Evolutionary conservation across 2,329 filamentous ascomycete species (phyloP), one percentile per base, ranked within the genome.

Genomic region (Myrmaecium sp.): DNA sequence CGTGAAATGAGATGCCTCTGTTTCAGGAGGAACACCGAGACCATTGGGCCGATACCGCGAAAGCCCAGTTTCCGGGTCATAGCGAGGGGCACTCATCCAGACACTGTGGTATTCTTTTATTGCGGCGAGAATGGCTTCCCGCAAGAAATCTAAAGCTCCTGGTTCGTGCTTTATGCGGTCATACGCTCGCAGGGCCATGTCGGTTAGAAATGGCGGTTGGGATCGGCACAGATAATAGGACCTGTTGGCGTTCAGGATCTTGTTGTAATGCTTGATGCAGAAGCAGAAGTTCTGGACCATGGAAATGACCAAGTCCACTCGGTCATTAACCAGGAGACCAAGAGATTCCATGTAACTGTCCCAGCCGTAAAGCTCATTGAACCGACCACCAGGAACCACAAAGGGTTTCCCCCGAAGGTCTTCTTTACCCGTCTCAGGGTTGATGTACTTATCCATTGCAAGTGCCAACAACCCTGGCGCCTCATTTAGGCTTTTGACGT

Each of bases 311-410:
- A 95, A 59, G 42, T 94, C 73, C 13, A 82, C 72, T 32, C 80
- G 74, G 46, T 89, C 79, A 45, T 86, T 82, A 40, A 82, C 70
- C 32, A 95, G 60, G 31, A 98, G 64, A 11, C 89, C 89, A 3
- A 95, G 62, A 4, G 86, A 89, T 50, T 86, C 81, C 83, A 98
- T 95, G 60, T 95, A 98, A 49, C 83, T 94, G 54, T 98, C 89
- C 89, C 89, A 98, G 24, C 86, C 86, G 48, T 98, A 98, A 13
- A 98, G 57, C 52, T 98, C 89, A 53, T 98, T 98, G 71, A 98
- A 98, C 16, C 89, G 72, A 14, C 89, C 89, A 32, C 89, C 89
- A 0, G 89, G 89, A 3, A 98, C 89, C n/a, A 95, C 83, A 41
- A 95, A 98, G 0, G 89, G 86, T 31, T 91, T 63, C 3, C 89